Percentiles rank a stretch among this genome's conserved stretches.
phyloP scores from a whole-genome alignment of 176 grass and related monocot species.

The Raddia distichophylla region DNA sequence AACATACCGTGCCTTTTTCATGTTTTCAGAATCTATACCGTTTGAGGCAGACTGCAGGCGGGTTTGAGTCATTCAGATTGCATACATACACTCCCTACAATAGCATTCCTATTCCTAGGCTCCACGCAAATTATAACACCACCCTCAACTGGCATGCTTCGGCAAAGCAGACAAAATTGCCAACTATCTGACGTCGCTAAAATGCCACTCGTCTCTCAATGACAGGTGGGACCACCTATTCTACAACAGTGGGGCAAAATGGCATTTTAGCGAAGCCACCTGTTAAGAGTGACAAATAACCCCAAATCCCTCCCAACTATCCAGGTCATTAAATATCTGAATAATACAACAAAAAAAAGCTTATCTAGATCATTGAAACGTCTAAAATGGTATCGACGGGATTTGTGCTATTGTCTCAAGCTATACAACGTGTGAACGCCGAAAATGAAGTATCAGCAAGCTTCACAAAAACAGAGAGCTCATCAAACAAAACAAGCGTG shows the following conservation, averaged over 20 bases:
- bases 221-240: too few species aligned
- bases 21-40: not conserved
- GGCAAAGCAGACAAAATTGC: not conserved
- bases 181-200: too few species aligned
- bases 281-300: too few species aligned
- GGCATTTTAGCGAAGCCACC: too few species aligned
- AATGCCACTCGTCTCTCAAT: too few species aligned
- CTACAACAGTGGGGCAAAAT: too few species aligned
- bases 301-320: not conserved
- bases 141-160: not conserved
- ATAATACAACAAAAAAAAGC: not conserved
- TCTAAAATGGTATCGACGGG: constrained; percentile 8
- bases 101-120: not conserved
- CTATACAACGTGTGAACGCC: constrained; percentile 21
- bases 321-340: constrained; percentile 10
- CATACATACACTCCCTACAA: not conserved
- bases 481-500: constrained; percentile 12
- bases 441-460: not conserved
- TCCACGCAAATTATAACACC: not conserved
- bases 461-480: constrained; percentile 24
- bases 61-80: too few species aligned
- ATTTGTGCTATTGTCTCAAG: constrained; percentile 19
- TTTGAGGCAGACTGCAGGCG: too few species aligned
- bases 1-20: too few species aligned
- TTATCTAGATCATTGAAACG: not conserved